Base-by-base conservation (phyloP, 192 early-diverging fungal genomes). In the Funneliformis geosporum region DNA sequence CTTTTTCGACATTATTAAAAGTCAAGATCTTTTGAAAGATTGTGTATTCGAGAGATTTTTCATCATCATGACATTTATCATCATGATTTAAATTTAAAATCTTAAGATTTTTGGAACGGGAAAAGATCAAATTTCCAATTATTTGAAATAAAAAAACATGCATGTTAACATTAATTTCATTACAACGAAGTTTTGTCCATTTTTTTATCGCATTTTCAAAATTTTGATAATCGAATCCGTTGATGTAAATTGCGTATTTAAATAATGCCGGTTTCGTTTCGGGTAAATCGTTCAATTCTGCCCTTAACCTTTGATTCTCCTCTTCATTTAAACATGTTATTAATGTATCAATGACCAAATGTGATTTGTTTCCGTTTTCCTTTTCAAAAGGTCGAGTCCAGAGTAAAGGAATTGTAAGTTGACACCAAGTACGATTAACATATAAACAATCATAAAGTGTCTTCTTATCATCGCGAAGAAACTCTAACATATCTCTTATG, bases 311-410 rank as follows among this genome's bases (percentile, higher is more conserved):
- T 38, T 11, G 25, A 5, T 33, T 25, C 28, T 65, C 64, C 14
- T 5, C n/a, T 33, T 11, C 28, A 23, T 65, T 33, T 33, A 65
- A 33, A 65, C 64, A 65, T 65, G 28, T 0, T 4, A 65, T 28
- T 12, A 33, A 65, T 27, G 64, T 65, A 33, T 33, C 28, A 33
- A 65, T 65, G n/a, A 65, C 11, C 33, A 65, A 16, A 65, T 65
- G n/a, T 33, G 27, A 33, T 65, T 65, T 65, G 14, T 10, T 33
- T 12, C 27, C 11, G 28, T 25, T 25, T 12, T 33, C 25, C 14
- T 65, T 65, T 65, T 42, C 39, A 47, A 71, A 71, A 18, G 69
- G 69, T 71, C 39, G 69, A 44, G 40, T 23, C 69, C 69, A 71
- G 11, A 71, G 69, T 44, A 71, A 44, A 7, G 39, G 40, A 27